phyloP scores from a whole-genome alignment of 2,329 filamentous ascomycete genomes.

The Metarhizium robertsii region DNA sequence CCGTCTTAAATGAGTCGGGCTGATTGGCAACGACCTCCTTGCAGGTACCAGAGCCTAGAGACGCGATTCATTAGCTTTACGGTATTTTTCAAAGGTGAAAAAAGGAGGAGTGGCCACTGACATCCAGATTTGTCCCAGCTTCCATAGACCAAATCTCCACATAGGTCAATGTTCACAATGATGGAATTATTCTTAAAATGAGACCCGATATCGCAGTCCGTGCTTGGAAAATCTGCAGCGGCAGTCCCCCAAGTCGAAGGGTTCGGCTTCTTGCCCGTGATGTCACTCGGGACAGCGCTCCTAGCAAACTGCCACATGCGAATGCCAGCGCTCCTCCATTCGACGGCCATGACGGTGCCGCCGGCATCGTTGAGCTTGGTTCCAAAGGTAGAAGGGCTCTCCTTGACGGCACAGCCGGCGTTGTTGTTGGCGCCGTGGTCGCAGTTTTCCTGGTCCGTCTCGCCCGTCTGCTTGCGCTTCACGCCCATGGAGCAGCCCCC shows the following conservation, averaged over 20 bases:
- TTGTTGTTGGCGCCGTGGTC: slow-evolving; percentile 41
- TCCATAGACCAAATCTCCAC: slow-evolving; percentile 44
- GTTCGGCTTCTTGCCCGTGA: slow-evolving; percentile 42
- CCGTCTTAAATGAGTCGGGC: slow-evolving; percentile 44
- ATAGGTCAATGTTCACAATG: slow-evolving; percentile 56
- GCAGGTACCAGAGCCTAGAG: slow-evolving; percentile 43
- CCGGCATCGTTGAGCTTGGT: slow-evolving; percentile 39
- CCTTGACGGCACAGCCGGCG: slow-evolving; percentile 47
- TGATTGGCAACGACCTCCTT: slow-evolving; percentile 48
- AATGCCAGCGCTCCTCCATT: slow-evolving; percentile 51
- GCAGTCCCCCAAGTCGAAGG: slow-evolving; percentile 54
- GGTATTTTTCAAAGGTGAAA: not conserved
- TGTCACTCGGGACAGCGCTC: slow-evolving; percentile 38
- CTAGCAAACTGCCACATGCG: slow-evolving; percentile 53
- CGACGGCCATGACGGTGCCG: slow-evolving; percentile 52
- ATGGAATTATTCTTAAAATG: slow-evolving; percentile 60
- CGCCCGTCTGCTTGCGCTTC: slow-evolving; percentile 43
- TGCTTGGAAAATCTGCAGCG: slow-evolving; percentile 55
- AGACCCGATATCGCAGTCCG: slow-evolving; percentile 46
- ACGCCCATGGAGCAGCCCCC: slow-evolving; percentile 42
- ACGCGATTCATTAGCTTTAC: not conserved
- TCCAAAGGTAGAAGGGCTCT: slow-evolving; percentile 36
- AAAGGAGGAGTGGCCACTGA: slow-evolving; percentile 12
- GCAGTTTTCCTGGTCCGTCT: slow-evolving; percentile 34
- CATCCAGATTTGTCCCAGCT: slow-evolving; percentile 37